phyloP scores from a whole-genome alignment of 257 asterid species.

The Nemophila menziesii region DNA sequence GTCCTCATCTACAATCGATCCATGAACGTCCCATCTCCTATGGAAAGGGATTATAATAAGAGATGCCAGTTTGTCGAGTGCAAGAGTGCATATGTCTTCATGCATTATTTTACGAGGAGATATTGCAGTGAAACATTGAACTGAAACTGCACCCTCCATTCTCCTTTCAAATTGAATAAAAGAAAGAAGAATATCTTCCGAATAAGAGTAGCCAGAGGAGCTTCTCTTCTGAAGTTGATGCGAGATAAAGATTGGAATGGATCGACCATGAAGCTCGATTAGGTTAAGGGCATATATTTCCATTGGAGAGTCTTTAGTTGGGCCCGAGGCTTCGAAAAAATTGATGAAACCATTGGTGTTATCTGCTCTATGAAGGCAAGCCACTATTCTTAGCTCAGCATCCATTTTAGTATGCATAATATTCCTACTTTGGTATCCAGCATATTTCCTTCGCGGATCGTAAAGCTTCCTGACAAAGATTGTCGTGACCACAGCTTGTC shows the following conservation, averaged over 20 bases:
- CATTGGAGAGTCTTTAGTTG: constrained; percentile 14
- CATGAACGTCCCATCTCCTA: constrained; percentile 18
- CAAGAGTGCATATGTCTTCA: constrained; percentile 21
- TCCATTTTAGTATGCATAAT: constrained; percentile 11
- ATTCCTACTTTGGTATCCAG: constrained; percentile 20
- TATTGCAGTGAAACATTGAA: constrained; percentile 16
- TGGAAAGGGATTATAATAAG: constrained; percentile 18
- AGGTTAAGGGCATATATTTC: constrained; percentile 14
- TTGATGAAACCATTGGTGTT: constrained; percentile 11
- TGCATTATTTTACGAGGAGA: constrained; percentile 21
- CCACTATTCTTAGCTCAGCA: constrained; percentile 11
- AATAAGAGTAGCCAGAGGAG: constrained; percentile 5
- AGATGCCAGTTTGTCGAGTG: constrained; percentile 16
- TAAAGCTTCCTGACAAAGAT: constrained; percentile 12
- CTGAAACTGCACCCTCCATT: constrained; percentile 12
- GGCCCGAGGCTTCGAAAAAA: constrained; percentile 14
- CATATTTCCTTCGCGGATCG: constrained; percentile 18
- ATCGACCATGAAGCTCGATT: constrained; percentile 19
- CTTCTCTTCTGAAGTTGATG: constrained; percentile 14
- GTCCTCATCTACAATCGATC: constrained; percentile 17
- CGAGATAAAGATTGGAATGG: constrained; percentile 19
- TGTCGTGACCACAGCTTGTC: constrained; percentile 4
- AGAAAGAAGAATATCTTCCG: constrained; percentile 15
- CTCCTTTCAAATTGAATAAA: constrained; percentile 16
- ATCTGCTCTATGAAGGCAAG: constrained; percentile 15